These are phyloP conservation scores for Brasenia schreberi DNA, from an alignment of 164 flowering plant species.

Conservation along the genomic window DNA sequence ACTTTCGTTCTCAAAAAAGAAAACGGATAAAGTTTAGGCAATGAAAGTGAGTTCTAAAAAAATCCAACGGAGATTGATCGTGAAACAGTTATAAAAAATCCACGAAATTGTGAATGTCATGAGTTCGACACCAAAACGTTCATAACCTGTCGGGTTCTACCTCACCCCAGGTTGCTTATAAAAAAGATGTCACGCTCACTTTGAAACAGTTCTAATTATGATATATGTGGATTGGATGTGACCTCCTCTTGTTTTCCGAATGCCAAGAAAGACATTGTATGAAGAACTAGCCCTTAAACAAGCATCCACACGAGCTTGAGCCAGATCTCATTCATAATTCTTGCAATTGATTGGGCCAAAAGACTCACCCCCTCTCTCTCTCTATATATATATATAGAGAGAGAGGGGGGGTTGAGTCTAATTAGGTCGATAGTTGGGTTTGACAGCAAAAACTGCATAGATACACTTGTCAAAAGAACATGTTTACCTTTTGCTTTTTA, in stretches of 20 bases:
- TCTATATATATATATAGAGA: no score
- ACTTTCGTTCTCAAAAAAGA: no score
- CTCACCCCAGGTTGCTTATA: not conserved
- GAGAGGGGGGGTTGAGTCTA: no score
- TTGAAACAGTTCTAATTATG: not conserved
- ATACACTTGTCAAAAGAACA: no score
- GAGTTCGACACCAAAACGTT: not conserved
- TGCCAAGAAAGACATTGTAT: constrained; percentile 63
- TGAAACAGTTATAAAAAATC: no score
- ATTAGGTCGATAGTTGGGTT: no score
- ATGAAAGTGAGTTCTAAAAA: no score
- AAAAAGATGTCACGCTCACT: not conserved
- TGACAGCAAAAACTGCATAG: no score
- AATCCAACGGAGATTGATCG: no score
- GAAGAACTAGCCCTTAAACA: constrained; percentile 52
- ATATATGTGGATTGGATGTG: not conserved
- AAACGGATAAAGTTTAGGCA: no score
- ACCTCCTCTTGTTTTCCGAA: constrained; percentile 33
- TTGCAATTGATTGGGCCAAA: constrained; percentile 44
- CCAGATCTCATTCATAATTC: constrained; percentile 51
- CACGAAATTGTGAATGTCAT: no score
- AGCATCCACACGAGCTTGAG: constrained; percentile 66
- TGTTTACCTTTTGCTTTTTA: no score
- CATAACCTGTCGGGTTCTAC: not conserved
- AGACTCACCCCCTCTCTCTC: constrained; percentile 8